Percentiles rank a stretch among this genome's conserved stretches.
Evolutionary conservation across 148 eudicot species (phyloP).

Genomic region (Rhododendron henanense): DNA sequence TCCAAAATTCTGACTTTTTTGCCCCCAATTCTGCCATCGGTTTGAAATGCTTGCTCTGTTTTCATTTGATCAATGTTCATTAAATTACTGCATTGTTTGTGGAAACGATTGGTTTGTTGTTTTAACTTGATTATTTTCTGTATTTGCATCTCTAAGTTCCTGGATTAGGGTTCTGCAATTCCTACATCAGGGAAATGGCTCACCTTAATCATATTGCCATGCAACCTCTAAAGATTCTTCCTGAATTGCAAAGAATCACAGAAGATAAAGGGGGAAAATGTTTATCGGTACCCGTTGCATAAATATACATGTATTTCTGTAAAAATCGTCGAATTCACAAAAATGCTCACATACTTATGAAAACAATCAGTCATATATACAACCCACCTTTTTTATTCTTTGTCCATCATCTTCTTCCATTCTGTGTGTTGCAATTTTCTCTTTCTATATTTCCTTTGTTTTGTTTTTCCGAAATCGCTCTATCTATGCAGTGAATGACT

Average conservation of each 20-base stretch:
- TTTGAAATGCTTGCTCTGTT: not conserved
- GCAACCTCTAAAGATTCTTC: not conserved
- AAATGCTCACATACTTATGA: not conserved
- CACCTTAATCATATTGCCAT: not conserved
- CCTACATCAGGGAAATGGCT: not conserved
- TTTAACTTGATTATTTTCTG: not conserved
- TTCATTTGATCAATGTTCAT: no score
- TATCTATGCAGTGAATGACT: not conserved
- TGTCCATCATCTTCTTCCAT: not conserved
- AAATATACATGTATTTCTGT: not conserved
- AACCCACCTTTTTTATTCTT: not conserved
- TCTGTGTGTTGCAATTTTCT: not conserved
- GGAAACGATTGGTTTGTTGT: not conserved
- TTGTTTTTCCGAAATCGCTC: not conserved
- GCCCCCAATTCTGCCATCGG: not conserved
- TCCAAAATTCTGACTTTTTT: not conserved
- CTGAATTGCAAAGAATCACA: not conserved
- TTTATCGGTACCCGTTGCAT: not conserved
- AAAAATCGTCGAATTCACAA: not conserved
- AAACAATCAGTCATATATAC: not conserved
- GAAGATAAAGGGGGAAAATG: not conserved
- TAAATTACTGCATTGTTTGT: no score
- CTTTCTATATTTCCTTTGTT: not conserved
- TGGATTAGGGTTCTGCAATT: not conserved
- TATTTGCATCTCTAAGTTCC: not conserved